phyloP scores from a whole-genome alignment of 805 yeast genomes.

The Lachancea quebecensis region DNA sequence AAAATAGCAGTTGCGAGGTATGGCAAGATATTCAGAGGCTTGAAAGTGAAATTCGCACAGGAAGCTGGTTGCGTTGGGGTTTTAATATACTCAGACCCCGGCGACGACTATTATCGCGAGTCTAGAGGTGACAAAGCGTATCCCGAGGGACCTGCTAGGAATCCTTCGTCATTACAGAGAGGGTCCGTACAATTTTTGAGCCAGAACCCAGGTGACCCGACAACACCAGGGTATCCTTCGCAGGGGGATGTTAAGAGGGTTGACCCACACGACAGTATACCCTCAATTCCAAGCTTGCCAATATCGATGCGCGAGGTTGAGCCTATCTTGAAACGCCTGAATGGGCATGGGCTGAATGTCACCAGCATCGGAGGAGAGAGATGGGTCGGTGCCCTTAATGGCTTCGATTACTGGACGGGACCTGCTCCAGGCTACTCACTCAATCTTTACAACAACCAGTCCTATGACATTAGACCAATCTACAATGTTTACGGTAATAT shows the following conservation, averaged over 20 bases:
- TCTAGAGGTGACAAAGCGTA: conserved; percentile 57
- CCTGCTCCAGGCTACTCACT: conserved; percentile 40
- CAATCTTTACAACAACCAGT: conserved; percentile 54
- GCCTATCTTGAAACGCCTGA: conserved; percentile 53
- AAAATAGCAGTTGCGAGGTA: conserved; percentile 63
- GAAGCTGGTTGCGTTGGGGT: conserved; percentile 64
- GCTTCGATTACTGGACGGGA: conserved; percentile 46
- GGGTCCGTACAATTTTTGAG: conserved; percentile 66
- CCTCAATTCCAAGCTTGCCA: conserved; percentile 65
- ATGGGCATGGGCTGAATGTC: conserved; percentile 46
- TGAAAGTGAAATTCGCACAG: conserved; percentile 72
- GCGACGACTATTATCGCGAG: conserved; percentile 48
- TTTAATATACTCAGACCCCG: conserved; percentile 62
- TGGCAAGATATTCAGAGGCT: conserved; percentile 61
- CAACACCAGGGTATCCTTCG: conserved; percentile 64
- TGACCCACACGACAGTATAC: conserved; percentile 46
- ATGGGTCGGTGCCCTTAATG: conserved; percentile 41
- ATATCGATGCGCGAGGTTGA: conserved; percentile 55
- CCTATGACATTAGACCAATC: conserved; percentile 53
- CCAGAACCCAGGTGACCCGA: conserved; percentile 67
- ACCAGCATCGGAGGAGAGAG: conserved; percentile 34
- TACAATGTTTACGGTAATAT: conserved; percentile 57
- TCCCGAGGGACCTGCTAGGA: conserved; percentile 72
- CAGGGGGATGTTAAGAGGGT: conserved; percentile 40
- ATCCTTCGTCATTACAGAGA: conserved; percentile 69